These are phyloP conservation scores for Boletus reticulatus DNA, from an alignment of 768 basidiomycete genomes.

Conservation along the genomic window DNA sequence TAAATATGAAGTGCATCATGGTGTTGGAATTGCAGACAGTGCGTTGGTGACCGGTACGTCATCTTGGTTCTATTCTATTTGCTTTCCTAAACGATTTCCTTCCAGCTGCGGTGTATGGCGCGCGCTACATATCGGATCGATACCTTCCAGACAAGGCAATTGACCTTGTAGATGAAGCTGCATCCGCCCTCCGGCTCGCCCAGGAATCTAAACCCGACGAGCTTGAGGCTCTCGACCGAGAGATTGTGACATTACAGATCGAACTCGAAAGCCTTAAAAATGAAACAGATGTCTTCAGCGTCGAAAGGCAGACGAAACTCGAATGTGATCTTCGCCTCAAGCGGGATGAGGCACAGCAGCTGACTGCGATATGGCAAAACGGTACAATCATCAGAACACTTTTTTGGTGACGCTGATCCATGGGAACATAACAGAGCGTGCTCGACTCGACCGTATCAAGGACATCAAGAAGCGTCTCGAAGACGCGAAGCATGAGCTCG, in stretches of 20 bases:
- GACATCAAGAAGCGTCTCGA: constrained; percentile 73
- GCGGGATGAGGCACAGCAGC: constrained; percentile 56
- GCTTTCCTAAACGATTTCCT: not conserved
- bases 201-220: constrained; percentile 89
- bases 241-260: constrained; percentile 84
- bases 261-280: constrained; percentile 89
- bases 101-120: constrained; percentile 76
- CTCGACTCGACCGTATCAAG: constrained; percentile 66
- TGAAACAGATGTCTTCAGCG: constrained; percentile 80
- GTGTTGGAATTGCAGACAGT: constrained; percentile 86
- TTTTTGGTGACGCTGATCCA: not conserved
- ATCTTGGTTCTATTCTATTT: not conserved
- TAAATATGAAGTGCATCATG: constrained; percentile 89
- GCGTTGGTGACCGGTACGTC: constrained; percentile 78
- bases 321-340: constrained; percentile 61
- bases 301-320: constrained; percentile 66
- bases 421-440: constrained; percentile 48
- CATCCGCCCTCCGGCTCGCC: constrained; percentile 79
- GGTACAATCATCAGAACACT: constrained; percentile 35
- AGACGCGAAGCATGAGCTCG: constrained; percentile 80
- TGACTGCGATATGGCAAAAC: constrained; percentile 72
- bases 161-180: constrained; percentile 92
- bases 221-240: constrained; percentile 77
- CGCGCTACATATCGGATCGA: constrained; percentile 84
- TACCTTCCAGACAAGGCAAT: constrained; percentile 91